Base-by-base conservation (phyloP, 108 stramenopile genomes). In the Skeletonema potamos region DNA sequence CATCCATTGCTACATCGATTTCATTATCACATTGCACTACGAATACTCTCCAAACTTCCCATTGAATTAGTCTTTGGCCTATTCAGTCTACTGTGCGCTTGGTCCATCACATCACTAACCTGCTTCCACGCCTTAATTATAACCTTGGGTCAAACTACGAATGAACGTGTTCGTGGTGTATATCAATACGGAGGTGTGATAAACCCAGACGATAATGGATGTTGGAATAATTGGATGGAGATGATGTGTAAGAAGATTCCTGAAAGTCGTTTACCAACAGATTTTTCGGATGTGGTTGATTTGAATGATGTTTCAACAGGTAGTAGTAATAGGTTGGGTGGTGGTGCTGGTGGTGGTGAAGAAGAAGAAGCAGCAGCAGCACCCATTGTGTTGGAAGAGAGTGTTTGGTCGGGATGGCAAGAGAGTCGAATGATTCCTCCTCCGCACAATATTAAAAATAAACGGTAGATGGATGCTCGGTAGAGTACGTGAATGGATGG, bases 91-190 rank as follows among this genome's bases (percentile, higher is more conserved):
- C 58, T 91, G 1, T 94, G 93, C 68, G 84, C 90, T 8, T 94
- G 93, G 93, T 88, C 89, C 20, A 65, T 94, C 46, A 66, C 78
- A 20, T 84, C 86, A 17, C 64, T 94, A 22, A 72, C 88, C 8
- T 83, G 72, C 62, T 94, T 89, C 66, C 93, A 94, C 77, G 90
- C 77, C 37, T 66, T 91, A 63, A 84, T 94, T 41, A 86, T 94
- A 60, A 83, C 87, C 2, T 54, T 87, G 27, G 90, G 85, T 15
- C 90, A 94, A 80, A 94, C 93, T 9, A 94, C 93, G 66, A 94
- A 94, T 66, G 93, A 94, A 73, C 55, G 86, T 12, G 93, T 94
- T 2, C 74, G 93, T 17, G 86, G 84, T 18, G 90, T 94, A 9
- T 94, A 89, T 82, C 80, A 84, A 34, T 76, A 73, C 46, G 86